These are phyloP conservation scores for Crucihimalaya himalaica DNA, from an alignment of 345 rosid species.

Conservation along the genomic window DNA sequence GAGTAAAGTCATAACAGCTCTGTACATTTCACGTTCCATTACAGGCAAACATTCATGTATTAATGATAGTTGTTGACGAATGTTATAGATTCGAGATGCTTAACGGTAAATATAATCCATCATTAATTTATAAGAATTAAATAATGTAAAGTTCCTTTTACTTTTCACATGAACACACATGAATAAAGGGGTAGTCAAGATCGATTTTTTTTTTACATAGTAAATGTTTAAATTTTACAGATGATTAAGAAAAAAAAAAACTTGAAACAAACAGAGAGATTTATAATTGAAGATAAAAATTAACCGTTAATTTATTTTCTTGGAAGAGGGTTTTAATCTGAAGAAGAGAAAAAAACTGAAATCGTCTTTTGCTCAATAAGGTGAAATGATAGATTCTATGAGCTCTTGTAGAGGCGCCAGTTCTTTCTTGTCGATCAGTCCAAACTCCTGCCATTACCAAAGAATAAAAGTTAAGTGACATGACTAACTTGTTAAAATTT, in stretches of 20 bases:
- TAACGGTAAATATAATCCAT: conserved; percentile 35
- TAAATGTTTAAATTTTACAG: conserved; percentile 29
- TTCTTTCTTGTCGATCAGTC: conserved; percentile 94
- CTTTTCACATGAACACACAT: conserved; percentile 38
- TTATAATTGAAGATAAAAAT: conserved; percentile 6
- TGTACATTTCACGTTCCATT: conserved; percentile 34
- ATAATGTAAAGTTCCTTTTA: conserved; percentile 33
- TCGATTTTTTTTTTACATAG: conserved; percentile 18
- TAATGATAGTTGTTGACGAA: not conserved
- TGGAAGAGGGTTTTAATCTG: not conserved
- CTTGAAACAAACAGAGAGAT: conserved; percentile 12
- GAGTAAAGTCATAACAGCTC: conserved; percentile 28
- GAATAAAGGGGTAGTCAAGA: conserved; percentile 20
- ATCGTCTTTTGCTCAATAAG: conserved; percentile 51
- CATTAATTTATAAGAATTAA: not conserved
- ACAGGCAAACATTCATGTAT: not conserved
- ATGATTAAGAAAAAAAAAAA: not conserved
- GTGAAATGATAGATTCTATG: conserved; percentile 79
- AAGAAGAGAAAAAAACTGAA: conserved; percentile 11
- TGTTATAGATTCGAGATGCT: conserved; percentile 33
- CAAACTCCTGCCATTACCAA: conserved; percentile 71
- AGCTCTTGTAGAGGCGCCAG: conserved; percentile 97
- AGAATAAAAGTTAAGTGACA: not conserved
- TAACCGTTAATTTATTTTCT: conserved; percentile 21
- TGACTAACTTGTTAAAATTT: not conserved